Conservation (phyloP, 1,139 yeast species). For the Kodamaea alishanica region DNA sequence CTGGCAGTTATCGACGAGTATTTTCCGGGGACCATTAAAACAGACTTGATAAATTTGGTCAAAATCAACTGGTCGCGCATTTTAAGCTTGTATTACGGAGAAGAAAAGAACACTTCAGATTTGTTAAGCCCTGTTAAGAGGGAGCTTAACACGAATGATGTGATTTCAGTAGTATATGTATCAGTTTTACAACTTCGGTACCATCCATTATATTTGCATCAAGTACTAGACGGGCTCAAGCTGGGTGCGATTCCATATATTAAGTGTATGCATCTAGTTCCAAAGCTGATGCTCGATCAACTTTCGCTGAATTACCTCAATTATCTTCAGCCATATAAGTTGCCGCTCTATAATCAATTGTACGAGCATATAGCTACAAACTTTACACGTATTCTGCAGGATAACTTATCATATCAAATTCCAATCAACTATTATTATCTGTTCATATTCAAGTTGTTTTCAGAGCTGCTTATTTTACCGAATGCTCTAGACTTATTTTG, state of each 20-base stretch:
- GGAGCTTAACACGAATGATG: slow-evolving; percentile 22
- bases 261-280: slow-evolving; percentile 29
- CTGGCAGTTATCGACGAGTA: slow-evolving; percentile 20
- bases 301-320: slow-evolving; percentile 24
- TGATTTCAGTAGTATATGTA: slow-evolving; percentile 36
- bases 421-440: slow-evolving; percentile 33
- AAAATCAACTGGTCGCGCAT: slow-evolving; percentile 18
- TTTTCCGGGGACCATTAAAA: slow-evolving; percentile 10
- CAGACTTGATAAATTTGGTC: slow-evolving; percentile 12
- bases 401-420: slow-evolving; percentile 8
- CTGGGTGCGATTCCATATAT: slow-evolving; percentile 38
- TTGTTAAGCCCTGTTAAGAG: slow-evolving; percentile 1
- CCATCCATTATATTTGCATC: slow-evolving; percentile 37
- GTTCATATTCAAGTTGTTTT: slow-evolving; percentile 25
- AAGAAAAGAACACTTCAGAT: neutral
- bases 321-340: slow-evolving; percentile 26
- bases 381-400: slow-evolving; percentile 6
- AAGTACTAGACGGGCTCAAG: slow-evolving; percentile 29
- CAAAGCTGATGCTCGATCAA: slow-evolving; percentile 19
- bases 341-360: slow-evolving; percentile 29
- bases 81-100: slow-evolving; percentile 41
- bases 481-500: slow-evolving; percentile 29
- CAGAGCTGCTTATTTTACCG: slow-evolving; percentile 29
- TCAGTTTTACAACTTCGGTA: slow-evolving; percentile 31
- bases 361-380: slow-evolving; percentile 16